Evolutionary conservation across 2,329 filamentous ascomycete species (phyloP), one percentile per base, ranked within the genome.

Genomic region (Aspergillus fischeri): DNA sequence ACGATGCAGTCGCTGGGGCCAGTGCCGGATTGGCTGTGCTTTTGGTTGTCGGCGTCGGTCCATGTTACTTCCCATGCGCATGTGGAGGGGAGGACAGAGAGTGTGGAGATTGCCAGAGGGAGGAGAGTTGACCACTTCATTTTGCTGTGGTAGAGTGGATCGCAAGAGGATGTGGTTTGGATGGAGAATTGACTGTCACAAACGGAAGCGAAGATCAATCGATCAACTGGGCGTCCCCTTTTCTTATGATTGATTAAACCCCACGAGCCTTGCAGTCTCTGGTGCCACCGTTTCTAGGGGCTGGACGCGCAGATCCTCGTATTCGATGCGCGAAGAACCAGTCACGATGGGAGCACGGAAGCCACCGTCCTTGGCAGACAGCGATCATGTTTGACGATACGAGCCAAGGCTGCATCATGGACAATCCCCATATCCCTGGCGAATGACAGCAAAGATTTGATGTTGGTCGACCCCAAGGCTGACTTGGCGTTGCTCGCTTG

Each of bases 41-140:
- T 11, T 21, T 53, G 51, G n/a, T 42, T 50, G 49, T 57, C 38
- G 17, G 55, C 9, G 32, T 53, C 55, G 24, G 51, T 53, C 58
- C 58, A 60, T 49, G 52, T 55, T 3, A 60, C 35, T 49, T 57
- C 44, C 58, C 58, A 60, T 38, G 58, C 58, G 9, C 27, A 28
- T 20, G 41, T 20, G n/a, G 44, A 41, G 21, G 54, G 54, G 41
- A 54, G 25, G 10, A 60, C 28, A 4, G 58, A 53, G 27, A 51
- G 45, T 8, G 47, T 24, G 14, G 49, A 35, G 49, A 51, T 14
- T 1, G 49, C 49, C 21, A 51, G 25, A 32, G 55, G 29, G 20
- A 57, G 49, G 32, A 60, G 38, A 32, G 55, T 55, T 21, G 52
- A 51, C 35, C 44, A 55, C 52, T 60, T 60, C 58, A 60, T 60